Percentiles rank a stretch among this genome's conserved stretches.
Conservation (phyloP, 441 rosid genomes). For the Gossypium schwendimanii region DNA sequence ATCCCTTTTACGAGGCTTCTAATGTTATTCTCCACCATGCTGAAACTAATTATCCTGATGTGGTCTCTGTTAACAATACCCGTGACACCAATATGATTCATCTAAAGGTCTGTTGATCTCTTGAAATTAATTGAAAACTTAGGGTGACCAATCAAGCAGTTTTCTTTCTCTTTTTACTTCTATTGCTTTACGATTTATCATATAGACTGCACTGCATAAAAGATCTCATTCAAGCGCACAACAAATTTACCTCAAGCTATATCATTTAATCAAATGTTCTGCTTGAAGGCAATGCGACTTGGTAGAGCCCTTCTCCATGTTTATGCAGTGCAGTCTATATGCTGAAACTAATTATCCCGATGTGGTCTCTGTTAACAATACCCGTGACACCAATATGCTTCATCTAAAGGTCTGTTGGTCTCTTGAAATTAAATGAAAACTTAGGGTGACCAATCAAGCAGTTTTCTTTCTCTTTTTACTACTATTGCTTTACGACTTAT, state of each 20-base stretch:
- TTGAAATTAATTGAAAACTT: constrained; percentile 3
- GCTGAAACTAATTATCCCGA: constrained; percentile 72
- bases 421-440: neutral
- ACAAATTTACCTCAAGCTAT: constrained; percentile 7
- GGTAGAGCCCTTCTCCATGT: constrained; percentile 68
- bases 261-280: constrained; percentile 17
- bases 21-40: constrained; percentile 42
- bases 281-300: constrained; percentile 60
- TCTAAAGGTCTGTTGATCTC: constrained; percentile 60
- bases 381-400: constrained; percentile 35
- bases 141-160: neutral
- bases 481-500: constrained; percentile 4
- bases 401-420: constrained; percentile 60
- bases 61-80: constrained; percentile 43
- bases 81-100: constrained; percentile 36
- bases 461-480: neutral
- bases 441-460: neutral
- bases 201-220: neutral
- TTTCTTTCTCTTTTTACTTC: neutral
- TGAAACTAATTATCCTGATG: constrained; percentile 68
- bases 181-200: constrained; percentile 5
- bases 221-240: neutral
- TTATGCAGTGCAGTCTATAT: neutral
- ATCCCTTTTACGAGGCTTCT: constrained; percentile 70
- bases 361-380: constrained; percentile 43